phyloP scores from a whole-genome alignment of 1,284 basidiomycete species.

The Trichosporon sp. region DNA sequence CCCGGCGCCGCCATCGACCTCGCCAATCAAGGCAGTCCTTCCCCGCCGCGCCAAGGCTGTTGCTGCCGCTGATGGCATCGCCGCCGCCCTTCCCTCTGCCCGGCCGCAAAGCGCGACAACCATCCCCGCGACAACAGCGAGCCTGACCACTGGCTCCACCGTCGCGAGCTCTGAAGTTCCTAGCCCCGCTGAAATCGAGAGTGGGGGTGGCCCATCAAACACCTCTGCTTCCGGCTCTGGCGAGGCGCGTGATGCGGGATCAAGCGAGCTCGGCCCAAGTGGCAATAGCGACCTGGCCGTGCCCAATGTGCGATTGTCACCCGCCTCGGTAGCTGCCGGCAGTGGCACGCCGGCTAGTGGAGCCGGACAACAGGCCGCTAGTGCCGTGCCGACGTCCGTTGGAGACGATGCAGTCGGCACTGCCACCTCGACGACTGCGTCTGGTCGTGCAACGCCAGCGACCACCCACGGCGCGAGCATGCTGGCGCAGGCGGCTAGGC shows the following conservation, averaged over 20 bases:
- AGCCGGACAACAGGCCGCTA: background rate
- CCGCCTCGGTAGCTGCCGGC: background rate
- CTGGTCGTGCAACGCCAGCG: constrained; percentile 43
- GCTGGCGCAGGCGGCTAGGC: constrained; percentile 24
- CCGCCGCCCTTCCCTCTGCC: constrained; percentile 6
- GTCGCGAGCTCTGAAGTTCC: constrained; percentile 30
- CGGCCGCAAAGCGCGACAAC: constrained; percentile 24
- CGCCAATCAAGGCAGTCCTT: constrained; percentile 24
- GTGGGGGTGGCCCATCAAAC: background rate
- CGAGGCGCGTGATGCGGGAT: background rate
- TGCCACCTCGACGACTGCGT: background rate
- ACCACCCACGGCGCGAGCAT: constrained; percentile 46
- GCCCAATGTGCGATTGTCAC: constrained; percentile 10
- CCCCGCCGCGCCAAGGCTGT: constrained; percentile 20
- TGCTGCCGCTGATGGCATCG: background rate
- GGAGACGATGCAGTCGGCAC: background rate
- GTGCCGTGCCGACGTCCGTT: background rate
- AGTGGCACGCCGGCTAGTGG: constrained; percentile 13
- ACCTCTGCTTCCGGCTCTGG: constrained; percentile 1
- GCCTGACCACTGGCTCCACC: constrained; percentile 30
- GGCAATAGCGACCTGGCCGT: constrained; percentile 13
- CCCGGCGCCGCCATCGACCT: background rate
- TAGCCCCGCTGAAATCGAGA: constrained; percentile 27
- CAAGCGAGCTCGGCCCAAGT: constrained; percentile 1
- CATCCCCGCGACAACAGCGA: constrained; percentile 25